phyloP scores from a whole-genome alignment of 108 stramenopile genomes.

The Phaeodactylum tricornutum region DNA sequence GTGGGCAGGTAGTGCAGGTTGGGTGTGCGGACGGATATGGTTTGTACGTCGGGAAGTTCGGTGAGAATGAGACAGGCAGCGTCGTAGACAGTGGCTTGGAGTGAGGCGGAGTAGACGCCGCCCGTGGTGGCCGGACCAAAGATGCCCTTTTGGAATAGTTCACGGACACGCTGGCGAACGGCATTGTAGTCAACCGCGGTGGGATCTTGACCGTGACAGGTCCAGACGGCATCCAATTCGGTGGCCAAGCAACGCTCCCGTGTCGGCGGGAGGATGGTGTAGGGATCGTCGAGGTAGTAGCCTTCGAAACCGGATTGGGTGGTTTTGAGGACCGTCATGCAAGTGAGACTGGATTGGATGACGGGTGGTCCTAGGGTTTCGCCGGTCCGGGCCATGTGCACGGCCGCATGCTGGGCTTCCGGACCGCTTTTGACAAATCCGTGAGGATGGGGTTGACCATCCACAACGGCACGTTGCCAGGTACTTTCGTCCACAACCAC shows the following conservation, averaged over 20 bases:
- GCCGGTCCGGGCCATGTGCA: background rate
- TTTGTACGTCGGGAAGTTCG: background rate
- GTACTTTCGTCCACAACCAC: background rate
- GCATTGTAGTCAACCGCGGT: background rate
- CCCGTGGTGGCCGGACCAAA: constrained; percentile 25
- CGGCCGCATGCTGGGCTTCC: background rate
- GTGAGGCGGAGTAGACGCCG: constrained; percentile 30
- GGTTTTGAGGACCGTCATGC: background rate
- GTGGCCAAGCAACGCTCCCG: constrained; percentile 24
- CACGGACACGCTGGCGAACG: background rate
- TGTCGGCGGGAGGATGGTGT: constrained; percentile 27
- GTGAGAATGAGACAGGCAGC: constrained; percentile 34
- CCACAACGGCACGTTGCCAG: background rate
- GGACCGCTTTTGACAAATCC: background rate
- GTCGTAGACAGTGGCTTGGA: constrained; percentile 36
- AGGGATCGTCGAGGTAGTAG: background rate
- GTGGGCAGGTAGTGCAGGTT: no score
- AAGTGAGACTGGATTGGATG: background rate
- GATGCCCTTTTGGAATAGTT: constrained; percentile 13
- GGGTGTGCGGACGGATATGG: no score
- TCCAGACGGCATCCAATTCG: constrained; percentile 10
- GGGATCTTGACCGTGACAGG: constrained; percentile 6
- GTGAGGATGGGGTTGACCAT: background rate
- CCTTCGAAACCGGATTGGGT: background rate
- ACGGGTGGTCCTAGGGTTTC: no score